Conservation (phyloP, 1,284 basidiomycete genomes). For the Grifola frondosa region DNA sequence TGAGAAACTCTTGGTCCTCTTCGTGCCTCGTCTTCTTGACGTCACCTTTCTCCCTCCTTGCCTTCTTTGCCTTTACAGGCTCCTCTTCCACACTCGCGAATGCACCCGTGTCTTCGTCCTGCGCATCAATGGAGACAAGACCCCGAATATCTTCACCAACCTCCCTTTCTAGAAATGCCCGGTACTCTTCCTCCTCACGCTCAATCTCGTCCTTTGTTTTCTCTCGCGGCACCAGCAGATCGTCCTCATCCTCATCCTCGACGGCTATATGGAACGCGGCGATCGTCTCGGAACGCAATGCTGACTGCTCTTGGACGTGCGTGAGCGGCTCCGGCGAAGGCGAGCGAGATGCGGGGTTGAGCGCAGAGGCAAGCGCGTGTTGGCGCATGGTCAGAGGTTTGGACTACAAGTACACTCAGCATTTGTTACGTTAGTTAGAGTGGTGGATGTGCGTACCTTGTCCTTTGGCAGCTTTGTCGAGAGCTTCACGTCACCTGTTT, state of each 20-base stretch:
- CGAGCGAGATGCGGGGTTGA: conserved; percentile 50
- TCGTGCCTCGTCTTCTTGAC: conserved; percentile 51
- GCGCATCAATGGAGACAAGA: conserved; percentile 49
- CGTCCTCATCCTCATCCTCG: conserved; percentile 51
- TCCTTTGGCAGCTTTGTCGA: conserved; percentile 39
- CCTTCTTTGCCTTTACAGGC: conserved; percentile 27
- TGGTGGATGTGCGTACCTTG: conserved; percentile 46
- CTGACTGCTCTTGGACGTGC: conserved; percentile 77
- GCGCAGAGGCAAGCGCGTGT: conserved; percentile 55
- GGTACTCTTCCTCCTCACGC: conserved; percentile 79
- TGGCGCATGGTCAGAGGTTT: conserved; percentile 65
- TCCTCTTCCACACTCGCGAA: conserved; percentile 33
- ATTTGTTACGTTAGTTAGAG: conserved; percentile 3
- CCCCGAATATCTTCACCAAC: conserved; percentile 76
- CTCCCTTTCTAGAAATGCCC: conserved; percentile 75
- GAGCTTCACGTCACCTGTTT: conserved; percentile 34
- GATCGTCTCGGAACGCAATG: conserved; percentile 80
- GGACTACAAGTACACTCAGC: conserved; percentile 33
- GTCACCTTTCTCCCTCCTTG: conserved; percentile 34
- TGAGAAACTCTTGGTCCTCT: conserved; percentile 82
- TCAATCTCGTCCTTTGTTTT: conserved; percentile 77
- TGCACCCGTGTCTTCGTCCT: conserved; percentile 15
- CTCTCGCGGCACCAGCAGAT: conserved; percentile 70
- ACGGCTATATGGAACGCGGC: conserved; percentile 71
- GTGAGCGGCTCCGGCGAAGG: conserved; percentile 62